phyloP scores from a whole-genome alignment of 2,329 filamentous ascomycete species.

The Trichoderma sp. region DNA sequence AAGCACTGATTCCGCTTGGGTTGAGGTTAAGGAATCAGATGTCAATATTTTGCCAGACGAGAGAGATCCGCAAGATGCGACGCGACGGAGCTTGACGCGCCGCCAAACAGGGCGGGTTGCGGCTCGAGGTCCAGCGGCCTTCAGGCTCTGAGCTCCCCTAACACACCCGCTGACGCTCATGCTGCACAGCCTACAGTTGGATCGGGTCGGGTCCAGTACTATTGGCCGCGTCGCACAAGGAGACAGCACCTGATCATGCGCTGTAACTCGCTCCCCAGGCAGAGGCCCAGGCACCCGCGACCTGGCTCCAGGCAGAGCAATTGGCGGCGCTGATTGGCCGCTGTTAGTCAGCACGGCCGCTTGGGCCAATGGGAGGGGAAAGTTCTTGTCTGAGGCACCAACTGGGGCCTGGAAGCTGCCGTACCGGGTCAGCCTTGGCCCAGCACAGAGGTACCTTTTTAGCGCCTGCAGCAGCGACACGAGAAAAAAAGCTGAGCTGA shows the following conservation, averaged over 20 bases:
- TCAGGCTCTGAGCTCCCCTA: background rate
- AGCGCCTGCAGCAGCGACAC: slow-evolving; percentile 24
- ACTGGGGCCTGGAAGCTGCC: slow-evolving; percentile 22
- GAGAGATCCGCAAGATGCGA: slow-evolving; percentile 8
- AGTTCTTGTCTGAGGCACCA: slow-evolving; percentile 45
- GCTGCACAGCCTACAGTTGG: background rate
- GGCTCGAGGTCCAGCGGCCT: slow-evolving; percentile 20
- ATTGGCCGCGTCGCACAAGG: background rate
- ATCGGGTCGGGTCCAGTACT: no score
- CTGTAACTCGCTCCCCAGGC: slow-evolving; percentile 35
- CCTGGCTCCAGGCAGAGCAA: slow-evolving; percentile 33
- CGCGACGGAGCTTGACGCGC: slow-evolving; percentile 28
- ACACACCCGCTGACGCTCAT: background rate
- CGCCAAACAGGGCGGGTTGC: slow-evolving; percentile 9
- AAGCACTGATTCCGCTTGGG: slow-evolving; percentile 5
- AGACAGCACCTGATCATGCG: slow-evolving; percentile 30
- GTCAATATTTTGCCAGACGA: background rate
- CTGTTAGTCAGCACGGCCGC: slow-evolving; percentile 34
- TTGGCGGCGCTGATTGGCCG: slow-evolving; percentile 37
- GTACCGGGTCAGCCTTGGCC: slow-evolving; percentile 12
- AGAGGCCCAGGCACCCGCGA: slow-evolving; percentile 38
- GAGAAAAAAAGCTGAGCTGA: slow-evolving; percentile 40
- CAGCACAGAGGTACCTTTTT: background rate
- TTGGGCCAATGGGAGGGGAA: slow-evolving; percentile 38
- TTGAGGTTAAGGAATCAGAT: background rate